phyloP scores from a whole-genome alignment of 768 basidiomycete genomes.

The Pleurotus sapidus region DNA sequence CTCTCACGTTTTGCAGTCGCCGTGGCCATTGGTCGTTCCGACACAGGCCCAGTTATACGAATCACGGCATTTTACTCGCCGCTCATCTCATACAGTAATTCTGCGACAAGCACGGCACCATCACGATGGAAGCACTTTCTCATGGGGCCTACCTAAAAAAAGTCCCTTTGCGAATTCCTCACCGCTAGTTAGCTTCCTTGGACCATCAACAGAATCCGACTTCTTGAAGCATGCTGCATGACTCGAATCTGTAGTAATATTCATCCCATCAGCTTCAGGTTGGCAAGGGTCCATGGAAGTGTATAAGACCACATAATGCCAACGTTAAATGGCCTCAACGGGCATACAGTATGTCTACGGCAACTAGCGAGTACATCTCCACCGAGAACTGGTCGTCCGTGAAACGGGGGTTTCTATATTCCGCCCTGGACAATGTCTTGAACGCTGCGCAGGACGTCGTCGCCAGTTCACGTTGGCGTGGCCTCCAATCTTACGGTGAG shows the following conservation, averaged over 20 bases:
- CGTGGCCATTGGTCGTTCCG: background rate
- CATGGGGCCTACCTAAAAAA: no score
- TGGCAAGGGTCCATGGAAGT: no score
- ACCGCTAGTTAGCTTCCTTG: no score
- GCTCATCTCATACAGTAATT: no score
- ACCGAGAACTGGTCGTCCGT: slow-evolving; percentile 11
- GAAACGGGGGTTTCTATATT: slow-evolving; percentile 7
- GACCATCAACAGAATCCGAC: background rate
- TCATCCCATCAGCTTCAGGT: no score
- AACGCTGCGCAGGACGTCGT: slow-evolving; percentile 11
- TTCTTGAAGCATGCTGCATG: background rate
- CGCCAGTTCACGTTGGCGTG: slow-evolving; percentile 1
- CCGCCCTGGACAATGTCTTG: slow-evolving; percentile 9
- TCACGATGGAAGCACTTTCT: no score
- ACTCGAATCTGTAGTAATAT: no score
- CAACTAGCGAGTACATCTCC: slow-evolving; percentile 13
- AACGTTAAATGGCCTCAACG: no score
- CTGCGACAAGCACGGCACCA: no score
- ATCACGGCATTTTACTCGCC: background rate
- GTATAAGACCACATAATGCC: no score
- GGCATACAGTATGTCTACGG: slow-evolving; percentile 8
- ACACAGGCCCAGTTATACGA: background rate
- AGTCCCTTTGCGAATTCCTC: no score
- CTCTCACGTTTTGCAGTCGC: background rate
- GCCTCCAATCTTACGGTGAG: slow-evolving; percentile 9